Conservation (phyloP, 371 early-diverging fungal genomes). For the Coemansia sp. region DNA sequence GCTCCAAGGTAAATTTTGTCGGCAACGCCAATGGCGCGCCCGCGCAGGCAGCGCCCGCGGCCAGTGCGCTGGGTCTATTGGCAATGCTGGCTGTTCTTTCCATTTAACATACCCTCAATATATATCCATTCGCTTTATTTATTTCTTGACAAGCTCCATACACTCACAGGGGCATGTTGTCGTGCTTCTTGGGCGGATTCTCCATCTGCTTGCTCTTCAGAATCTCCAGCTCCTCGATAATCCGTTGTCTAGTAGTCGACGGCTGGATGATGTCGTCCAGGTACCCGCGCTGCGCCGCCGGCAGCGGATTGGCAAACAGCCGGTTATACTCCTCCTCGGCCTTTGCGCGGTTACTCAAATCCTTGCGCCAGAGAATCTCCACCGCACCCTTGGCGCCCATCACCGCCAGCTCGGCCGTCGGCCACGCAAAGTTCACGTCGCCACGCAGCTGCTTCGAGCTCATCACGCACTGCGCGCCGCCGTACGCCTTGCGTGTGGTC, state of each 20-base stretch:
- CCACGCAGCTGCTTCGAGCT: conserved; percentile 93
- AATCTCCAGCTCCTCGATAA: conserved; percentile 87
- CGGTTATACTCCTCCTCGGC: conserved; percentile 81
- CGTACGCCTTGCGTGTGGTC: conserved; percentile 95
- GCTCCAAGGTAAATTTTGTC: conserved; percentile 11
- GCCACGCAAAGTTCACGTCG: conserved; percentile 95
- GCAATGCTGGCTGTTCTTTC: not conserved
- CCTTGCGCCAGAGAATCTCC: conserved; percentile 88
- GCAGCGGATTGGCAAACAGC: conserved; percentile 94
- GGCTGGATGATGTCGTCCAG: conserved; percentile 92
- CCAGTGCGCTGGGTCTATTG: not conserved
- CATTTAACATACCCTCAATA: not conserved
- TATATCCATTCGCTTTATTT: no score
- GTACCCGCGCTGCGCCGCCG: conserved; percentile 95
- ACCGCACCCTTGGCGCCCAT: conserved; percentile 98
- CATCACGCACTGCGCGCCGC: conserved; percentile 98
- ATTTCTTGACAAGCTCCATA: no score
- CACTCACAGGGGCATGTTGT: conserved; percentile 75
- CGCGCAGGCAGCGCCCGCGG: not conserved
- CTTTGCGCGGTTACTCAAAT: conserved; percentile 20
- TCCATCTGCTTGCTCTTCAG: conserved; percentile 69
- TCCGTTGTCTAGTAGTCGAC: conserved; percentile 72
- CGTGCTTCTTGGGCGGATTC: conserved; percentile 93
- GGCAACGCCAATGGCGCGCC: conserved; percentile 5
- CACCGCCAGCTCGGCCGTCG: conserved; percentile 96